Percentiles rank a stretch among this genome's conserved stretches.
Conservation (phyloP, 179 eudicot species). For the Dionaea muscipula region DNA sequence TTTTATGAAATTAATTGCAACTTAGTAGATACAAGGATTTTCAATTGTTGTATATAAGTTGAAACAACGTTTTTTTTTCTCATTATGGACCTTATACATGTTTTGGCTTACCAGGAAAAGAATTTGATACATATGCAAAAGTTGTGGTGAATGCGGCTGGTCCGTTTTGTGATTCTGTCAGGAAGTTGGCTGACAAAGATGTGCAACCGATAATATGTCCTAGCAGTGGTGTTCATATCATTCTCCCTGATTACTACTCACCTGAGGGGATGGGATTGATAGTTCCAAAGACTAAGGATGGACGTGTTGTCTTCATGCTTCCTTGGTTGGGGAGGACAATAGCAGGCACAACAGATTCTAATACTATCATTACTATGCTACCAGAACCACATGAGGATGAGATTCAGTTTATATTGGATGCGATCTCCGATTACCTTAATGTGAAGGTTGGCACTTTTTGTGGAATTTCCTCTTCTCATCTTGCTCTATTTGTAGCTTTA, state of each 20-base stretch:
- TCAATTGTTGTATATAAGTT: background rate
- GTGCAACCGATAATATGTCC: constrained; percentile 76
- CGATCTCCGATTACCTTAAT: constrained; percentile 81
- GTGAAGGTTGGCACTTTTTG: constrained; percentile 50
- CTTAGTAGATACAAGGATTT: background rate
- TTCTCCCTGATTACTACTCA: constrained; percentile 92
- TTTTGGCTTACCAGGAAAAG: constrained; percentile 48
- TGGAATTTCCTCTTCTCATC: background rate
- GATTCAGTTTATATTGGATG: constrained; percentile 80
- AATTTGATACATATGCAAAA: constrained; percentile 84
- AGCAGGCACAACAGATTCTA: constrained; percentile 95
- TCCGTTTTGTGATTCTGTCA: constrained; percentile 85
- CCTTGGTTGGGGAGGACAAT: constrained; percentile 97
- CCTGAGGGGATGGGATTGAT: constrained; percentile 99
- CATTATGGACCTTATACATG: constrained; percentile 13
- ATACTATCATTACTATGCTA: constrained; percentile 68
- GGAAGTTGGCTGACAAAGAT: constrained; percentile 63
- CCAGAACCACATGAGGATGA: constrained; percentile 99
- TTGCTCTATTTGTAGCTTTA: no score
- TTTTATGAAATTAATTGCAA: background rate
- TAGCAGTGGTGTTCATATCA: constrained; percentile 91
- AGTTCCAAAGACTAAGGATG: constrained; percentile 98
- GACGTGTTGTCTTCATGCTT: constrained; percentile 95
- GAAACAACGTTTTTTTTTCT: constrained; percentile 4
- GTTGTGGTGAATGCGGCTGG: constrained; percentile 94